Evolutionary conservation across 805 yeast species (phyloP).

Genomic region (Debaryomyces castellii): DNA sequence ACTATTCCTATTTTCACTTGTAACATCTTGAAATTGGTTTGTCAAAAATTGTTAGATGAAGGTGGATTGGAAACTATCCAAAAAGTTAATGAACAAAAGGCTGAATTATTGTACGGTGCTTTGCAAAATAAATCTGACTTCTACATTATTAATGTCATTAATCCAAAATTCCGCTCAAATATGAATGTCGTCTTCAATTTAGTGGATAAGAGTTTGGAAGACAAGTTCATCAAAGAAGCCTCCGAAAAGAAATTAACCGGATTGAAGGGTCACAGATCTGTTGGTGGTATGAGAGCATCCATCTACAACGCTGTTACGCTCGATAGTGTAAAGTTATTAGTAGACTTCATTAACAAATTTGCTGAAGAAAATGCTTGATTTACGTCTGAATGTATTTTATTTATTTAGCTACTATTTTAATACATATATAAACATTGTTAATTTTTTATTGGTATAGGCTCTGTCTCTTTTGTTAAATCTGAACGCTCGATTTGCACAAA

Average conservation of each 20-base stretch:
- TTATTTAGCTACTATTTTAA: background rate
- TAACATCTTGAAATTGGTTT: constrained; percentile 79
- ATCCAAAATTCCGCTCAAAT: constrained; percentile 60
- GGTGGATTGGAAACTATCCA: constrained; percentile 78
- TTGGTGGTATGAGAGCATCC: constrained; percentile 95
- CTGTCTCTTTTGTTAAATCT: too few species aligned
- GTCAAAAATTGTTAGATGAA: constrained; percentile 53
- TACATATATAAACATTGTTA: background rate
- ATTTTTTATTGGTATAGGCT: too few species aligned
- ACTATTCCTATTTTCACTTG: constrained; percentile 93
- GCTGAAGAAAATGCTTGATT: constrained; percentile 38
- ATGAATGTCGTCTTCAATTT: constrained; percentile 94
- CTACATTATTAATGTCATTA: constrained; percentile 65
- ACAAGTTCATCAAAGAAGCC: constrained; percentile 69
- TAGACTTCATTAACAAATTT: constrained; percentile 58
- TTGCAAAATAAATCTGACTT: constrained; percentile 66
- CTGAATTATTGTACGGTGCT: constrained; percentile 59
- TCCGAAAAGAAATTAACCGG: constrained; percentile 62
- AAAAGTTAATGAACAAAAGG: constrained; percentile 57
- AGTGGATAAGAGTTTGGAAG: constrained; percentile 61
- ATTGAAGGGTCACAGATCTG: constrained; percentile 93
- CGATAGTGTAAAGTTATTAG: constrained; percentile 57
- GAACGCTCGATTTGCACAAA: background rate
- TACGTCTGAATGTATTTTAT: background rate
- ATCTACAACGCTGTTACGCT: constrained; percentile 82